phyloP scores from a whole-genome alignment of 371 early-diverging fungal species.

The Mucor sp. region DNA sequence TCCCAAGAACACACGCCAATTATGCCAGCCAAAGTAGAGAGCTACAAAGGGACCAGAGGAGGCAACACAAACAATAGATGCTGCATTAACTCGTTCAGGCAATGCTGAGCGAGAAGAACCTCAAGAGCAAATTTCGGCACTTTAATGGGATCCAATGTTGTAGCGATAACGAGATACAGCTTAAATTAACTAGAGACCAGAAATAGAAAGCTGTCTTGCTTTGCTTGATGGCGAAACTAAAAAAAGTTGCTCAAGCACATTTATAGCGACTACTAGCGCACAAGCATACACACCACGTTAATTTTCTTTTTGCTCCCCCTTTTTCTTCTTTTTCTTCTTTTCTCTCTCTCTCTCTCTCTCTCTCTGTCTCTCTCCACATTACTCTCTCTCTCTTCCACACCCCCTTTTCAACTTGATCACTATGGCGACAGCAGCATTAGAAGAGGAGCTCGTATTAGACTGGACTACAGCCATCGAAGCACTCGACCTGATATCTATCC shows the following conservation, averaged over 20 bases:
- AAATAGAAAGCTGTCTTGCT: neutral
- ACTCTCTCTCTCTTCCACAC: neutral
- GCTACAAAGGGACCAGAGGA: too few relatives aligned
- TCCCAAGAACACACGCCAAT: neutral
- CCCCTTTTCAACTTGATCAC: neutral
- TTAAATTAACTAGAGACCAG: neutral
- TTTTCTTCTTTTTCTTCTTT: neutral
- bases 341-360: neutral
- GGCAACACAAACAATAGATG: neutral
- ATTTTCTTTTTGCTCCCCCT: neutral
- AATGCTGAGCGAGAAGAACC: neutral
- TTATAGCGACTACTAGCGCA: neutral
- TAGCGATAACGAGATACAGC: neutral
- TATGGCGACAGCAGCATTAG: constrained; percentile 6
- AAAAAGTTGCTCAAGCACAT: neutral
- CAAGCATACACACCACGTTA: neutral
- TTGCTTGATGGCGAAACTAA: neutral
- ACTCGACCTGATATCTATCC: constrained; percentile 20
- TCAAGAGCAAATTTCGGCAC: neutral
- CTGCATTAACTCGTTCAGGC: neutral
- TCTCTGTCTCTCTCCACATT: neutral
- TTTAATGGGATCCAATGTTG: neutral
- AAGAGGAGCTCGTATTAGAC: constrained; percentile 20
- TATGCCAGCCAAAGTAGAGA: neutral
- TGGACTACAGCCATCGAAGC: constrained; percentile 33